phyloP scores from a whole-genome alignment of 2,329 filamentous ascomycete genomes.

The Diaporthe ilicicola region DNA sequence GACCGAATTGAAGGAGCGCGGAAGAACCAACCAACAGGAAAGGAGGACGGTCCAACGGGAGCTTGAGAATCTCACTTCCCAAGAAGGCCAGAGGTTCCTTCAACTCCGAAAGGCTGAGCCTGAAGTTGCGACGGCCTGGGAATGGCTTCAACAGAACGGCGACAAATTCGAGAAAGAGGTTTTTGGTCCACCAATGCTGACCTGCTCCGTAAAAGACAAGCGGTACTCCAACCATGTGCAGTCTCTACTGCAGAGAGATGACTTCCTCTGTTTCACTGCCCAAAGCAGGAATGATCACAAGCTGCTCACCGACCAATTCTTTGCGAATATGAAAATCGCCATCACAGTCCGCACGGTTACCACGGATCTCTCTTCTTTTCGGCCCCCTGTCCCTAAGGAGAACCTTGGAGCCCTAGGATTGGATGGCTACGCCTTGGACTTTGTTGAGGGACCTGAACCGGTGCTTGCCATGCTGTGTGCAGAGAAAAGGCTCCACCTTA shows the following conservation, averaged over 20 bases:
- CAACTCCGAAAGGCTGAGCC: constrained; percentile 68
- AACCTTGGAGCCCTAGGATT: constrained; percentile 71
- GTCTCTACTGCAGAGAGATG: constrained; percentile 57
- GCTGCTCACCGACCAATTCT: constrained; percentile 73
- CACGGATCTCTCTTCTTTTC: constrained; percentile 62
- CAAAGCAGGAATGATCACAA: constrained; percentile 80
- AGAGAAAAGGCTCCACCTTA: constrained; percentile 72
- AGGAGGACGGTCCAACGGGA: constrained; percentile 53
- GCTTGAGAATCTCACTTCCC: constrained; percentile 72
- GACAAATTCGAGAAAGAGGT: constrained; percentile 77
- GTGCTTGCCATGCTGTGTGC: constrained; percentile 90
- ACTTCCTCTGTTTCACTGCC: constrained; percentile 75
- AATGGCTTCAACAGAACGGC: constrained; percentile 81
- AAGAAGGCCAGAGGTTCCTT: constrained; percentile 76
- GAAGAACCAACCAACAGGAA: constrained; percentile 49
- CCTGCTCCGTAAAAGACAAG: constrained; percentile 80
- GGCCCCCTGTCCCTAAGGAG: constrained; percentile 60
- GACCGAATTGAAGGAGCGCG: constrained; percentile 51
- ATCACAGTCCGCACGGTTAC: constrained; percentile 75
- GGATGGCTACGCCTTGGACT: constrained; percentile 83
- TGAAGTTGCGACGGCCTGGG: constrained; percentile 77
- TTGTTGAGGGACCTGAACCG: constrained; percentile 79
- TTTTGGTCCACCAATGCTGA: constrained; percentile 82
- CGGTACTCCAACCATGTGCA: constrained; percentile 68
- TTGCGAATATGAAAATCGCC: constrained; percentile 69